Conservation (phyloP, 148 eudicot species). For the Persicaria maculosa region DNA sequence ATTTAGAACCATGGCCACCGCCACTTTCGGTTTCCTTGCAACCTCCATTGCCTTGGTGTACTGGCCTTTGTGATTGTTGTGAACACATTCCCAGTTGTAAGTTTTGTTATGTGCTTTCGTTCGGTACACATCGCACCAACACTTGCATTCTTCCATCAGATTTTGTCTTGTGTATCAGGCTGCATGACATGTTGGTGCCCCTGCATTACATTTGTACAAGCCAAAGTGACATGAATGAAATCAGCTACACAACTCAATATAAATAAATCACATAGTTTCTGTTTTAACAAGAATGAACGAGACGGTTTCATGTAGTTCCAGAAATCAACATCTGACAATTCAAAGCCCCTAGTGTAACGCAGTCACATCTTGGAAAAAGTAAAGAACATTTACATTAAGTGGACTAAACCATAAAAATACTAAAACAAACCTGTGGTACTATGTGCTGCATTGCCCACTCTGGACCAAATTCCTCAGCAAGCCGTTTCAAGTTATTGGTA, state of each 20-base stretch:
- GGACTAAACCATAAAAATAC: not conserved
- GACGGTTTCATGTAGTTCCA: too few species aligned
- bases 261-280: not conserved
- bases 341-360: not conserved
- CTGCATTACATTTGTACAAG: constrained; percentile 15
- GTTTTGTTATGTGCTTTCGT: not conserved
- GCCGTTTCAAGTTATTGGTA: constrained; percentile 92
- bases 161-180: not conserved
- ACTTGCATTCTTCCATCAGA: not conserved
- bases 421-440: constrained; percentile 73
- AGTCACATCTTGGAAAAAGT: not conserved
- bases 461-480: constrained; percentile 99
- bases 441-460: constrained; percentile 99
- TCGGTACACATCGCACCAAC: not conserved
- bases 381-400: not conserved
- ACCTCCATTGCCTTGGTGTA: constrained; percentile 16
- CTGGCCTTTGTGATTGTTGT: constrained; percentile 21
- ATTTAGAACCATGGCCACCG: not conserved
- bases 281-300: not conserved
- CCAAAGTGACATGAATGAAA: not conserved
- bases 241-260: not conserved
- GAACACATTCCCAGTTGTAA: constrained; percentile 21
- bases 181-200: constrained; percentile 22
- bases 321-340: too few species aligned
- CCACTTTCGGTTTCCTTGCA: not conserved